Base-by-base conservation (phyloP, 2,329 filamentous ascomycete species). In the Dryadomyces quercus-mongolicae region DNA sequence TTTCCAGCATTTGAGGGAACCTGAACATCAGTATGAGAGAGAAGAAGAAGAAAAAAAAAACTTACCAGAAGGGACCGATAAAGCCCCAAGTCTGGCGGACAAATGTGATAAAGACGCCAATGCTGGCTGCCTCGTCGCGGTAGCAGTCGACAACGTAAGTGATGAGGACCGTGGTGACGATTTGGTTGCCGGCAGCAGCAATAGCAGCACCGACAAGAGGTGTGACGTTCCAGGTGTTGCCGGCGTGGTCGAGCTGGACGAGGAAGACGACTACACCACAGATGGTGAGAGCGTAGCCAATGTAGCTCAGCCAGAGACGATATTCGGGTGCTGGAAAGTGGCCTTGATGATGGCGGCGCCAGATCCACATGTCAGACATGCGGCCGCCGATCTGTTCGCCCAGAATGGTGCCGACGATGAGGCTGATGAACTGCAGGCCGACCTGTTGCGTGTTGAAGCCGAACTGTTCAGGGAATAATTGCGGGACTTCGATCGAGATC, bases 91-190 rank as follows among this genome's bases (percentile, higher is more conserved):
- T 73, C 55, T 77, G 74, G 8, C 79, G 69, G 2, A 80, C 71
- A 53, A 82, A 69, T 3, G 73, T 81, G 58, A 83, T 72, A 57
- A 82, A 82, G 0, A 80, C 77, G 2, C 78, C 80, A 18, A 82
- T 70, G 52, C 73, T 73, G 1, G 73, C 74, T 0, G 77, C 70
- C 44, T 78, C 71, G 31, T 76, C 68, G 2, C 67, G 70, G 57
- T 80, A 74, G 60, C 76, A 78, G 58, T 83, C 80, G 1, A 84
- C 74, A 0, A 78, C 74, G 61, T 81, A 83, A 0, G 80, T 82
- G 22, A 81, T 75, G 46, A 80, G 62, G 2, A 82, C 74, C 0
- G 80, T 83, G 82, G 71, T 57, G 81, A 82, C 18, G 48, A 40
- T 49, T 34, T 49, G 48, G 48, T 49, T 71, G 53, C 73, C 73